A percentile compares a stretch with the other conserved stretches of the same genome.
phyloP scores from a whole-genome alignment of 352 stramenopile species.

The Globisporangium emineosum region DNA sequence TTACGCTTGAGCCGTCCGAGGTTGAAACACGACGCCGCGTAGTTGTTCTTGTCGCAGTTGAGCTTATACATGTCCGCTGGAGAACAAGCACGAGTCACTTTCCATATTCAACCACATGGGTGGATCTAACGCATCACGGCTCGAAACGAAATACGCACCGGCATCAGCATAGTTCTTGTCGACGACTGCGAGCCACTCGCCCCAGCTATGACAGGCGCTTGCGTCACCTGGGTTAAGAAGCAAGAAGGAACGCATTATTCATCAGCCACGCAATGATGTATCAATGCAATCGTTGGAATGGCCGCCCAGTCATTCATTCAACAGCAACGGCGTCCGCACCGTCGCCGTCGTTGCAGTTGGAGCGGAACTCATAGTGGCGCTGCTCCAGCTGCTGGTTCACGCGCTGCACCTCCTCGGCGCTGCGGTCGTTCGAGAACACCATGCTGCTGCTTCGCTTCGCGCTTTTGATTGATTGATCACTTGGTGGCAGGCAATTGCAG shows the following conservation, averaged over 20 bases:
- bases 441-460: slow-evolving; percentile 17
- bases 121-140: background rate
- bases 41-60: slow-evolving; percentile 82
- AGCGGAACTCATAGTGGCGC: slow-evolving; percentile 86
- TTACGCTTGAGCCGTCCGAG: slow-evolving; percentile 76
- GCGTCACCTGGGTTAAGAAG: slow-evolving; percentile 69
- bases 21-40: slow-evolving; percentile 85
- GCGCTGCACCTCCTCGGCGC: slow-evolving; percentile 58
- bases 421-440: slow-evolving; percentile 40
- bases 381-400: slow-evolving; percentile 86
- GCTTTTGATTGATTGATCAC: background rate
- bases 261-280: background rate
- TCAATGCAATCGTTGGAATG: no score
- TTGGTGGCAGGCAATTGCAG: background rate
- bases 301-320: no score
- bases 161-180: slow-evolving; percentile 84
- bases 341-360: slow-evolving; percentile 82
- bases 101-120: background rate
- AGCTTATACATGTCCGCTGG: slow-evolving; percentile 76
- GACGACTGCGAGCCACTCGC: slow-evolving; percentile 83
- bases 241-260: background rate
- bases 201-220: slow-evolving; percentile 85
- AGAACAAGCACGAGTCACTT: background rate
- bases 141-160: slow-evolving; percentile 24
- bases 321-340: no score